Evolutionary conservation across 2,329 filamentous ascomycete genomes (phyloP).

Genomic region (Hypoxylon sp.): DNA sequence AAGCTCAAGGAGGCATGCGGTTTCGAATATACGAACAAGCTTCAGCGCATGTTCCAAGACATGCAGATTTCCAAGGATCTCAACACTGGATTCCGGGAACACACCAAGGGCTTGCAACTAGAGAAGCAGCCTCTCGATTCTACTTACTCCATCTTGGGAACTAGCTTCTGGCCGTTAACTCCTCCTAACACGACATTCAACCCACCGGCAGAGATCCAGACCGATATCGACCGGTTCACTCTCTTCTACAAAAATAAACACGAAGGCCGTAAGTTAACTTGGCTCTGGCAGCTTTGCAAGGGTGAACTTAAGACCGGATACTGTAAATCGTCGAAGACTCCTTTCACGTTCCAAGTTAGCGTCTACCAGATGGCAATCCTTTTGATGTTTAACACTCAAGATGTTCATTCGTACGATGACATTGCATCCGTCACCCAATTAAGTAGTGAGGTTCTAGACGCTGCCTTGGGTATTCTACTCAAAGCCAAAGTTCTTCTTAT

Average conservation of each 20-base stretch:
- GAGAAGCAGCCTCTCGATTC: constrained; percentile 84
- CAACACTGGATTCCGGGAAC: constrained; percentile 88
- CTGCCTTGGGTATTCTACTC: constrained; percentile 86
- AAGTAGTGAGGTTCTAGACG: constrained; percentile 85
- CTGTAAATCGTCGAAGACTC: constrained; percentile 88
- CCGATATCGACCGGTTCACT: constrained; percentile 90
- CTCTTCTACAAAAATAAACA: constrained; percentile 97
- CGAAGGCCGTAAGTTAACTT: constrained; percentile 94
- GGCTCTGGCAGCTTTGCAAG: constrained; percentile 99
- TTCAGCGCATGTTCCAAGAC: constrained; percentile 99
- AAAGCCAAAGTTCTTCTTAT: constrained; percentile 92
- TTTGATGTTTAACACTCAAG: constrained; percentile 92
- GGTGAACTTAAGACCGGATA: constrained; percentile 96
- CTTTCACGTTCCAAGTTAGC: constrained; percentile 97
- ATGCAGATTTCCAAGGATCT: constrained; percentile 99
- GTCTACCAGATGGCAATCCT: constrained; percentile 98
- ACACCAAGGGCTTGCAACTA: constrained; percentile 74
- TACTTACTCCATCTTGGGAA: constrained; percentile 92
- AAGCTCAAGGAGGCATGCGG: constrained; percentile 99
- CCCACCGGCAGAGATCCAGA: constrained; percentile 85
- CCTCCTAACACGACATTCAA: constrained; percentile 90
- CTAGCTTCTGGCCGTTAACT: constrained; percentile 95
- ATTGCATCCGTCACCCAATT: constrained; percentile 86
- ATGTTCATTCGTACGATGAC: constrained; percentile 88
- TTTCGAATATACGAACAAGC: constrained; percentile 99